These are phyloP conservation scores for Backusella westeae DNA, from an alignment of 192 early-diverging fungal species.

Conservation along the genomic window DNA sequence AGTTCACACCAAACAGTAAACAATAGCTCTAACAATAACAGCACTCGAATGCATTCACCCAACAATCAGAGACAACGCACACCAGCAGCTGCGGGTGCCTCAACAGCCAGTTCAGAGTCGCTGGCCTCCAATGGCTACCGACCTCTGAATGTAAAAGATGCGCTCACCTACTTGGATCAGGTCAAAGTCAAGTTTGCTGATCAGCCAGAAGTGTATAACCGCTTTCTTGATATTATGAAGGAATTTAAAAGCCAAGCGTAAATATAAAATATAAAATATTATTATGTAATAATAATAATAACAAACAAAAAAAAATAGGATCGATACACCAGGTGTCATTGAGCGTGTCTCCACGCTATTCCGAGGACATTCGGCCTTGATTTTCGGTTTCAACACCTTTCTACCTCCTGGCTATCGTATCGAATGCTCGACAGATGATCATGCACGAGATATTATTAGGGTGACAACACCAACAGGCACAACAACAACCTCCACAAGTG, in stretches of 20 bases:
- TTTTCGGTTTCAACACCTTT: conserved; percentile 99
- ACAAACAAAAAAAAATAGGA: conserved; percentile 37
- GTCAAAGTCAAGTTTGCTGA: conserved; percentile 92
- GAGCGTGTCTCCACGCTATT: conserved; percentile 94
- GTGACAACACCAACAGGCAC: conserved; percentile 88
- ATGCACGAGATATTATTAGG: conserved; percentile 68
- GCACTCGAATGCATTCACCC: conserved; percentile 1
- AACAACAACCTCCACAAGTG: conserved; percentile 47
- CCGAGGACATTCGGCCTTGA: conserved; percentile 81
- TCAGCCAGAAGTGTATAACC: conserved; percentile 94
- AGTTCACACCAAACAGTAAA: not conserved
- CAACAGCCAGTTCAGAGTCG: not conserved
- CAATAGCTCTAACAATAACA: not conserved
- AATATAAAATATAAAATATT: conserved; percentile 30
- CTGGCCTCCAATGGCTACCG: conserved; percentile 30
- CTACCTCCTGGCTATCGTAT: conserved; percentile 96
- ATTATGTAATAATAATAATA: not conserved
- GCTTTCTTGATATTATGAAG: conserved; percentile 99
- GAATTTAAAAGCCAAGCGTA: conserved; percentile 96
- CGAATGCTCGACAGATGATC: conserved; percentile 79
- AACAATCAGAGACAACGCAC: not conserved
- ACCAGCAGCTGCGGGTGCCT: not conserved
- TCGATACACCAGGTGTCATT: conserved; percentile 98
- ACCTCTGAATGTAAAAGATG: conserved; percentile 87
- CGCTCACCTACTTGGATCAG: conserved; percentile 92